These are phyloP conservation scores for Fusarium sp. DNA, from an alignment of 2,329 filamentous ascomycete genomes.

Conservation along the genomic window DNA sequence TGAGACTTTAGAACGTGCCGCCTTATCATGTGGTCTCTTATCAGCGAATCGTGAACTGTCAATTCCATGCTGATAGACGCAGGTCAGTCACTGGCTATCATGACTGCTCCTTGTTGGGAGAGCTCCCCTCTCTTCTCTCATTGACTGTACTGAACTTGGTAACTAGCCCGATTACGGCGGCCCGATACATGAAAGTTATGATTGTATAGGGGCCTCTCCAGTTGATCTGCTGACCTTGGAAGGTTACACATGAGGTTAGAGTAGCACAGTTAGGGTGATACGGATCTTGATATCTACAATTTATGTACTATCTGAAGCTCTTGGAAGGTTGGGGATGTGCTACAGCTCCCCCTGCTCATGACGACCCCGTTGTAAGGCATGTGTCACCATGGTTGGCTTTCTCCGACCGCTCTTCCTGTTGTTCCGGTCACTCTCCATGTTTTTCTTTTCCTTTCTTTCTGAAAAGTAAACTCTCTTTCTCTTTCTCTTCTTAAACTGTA, in stretches of 20 bases:
- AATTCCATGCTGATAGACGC: conserved; percentile 22
- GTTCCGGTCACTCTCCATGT: conserved; percentile 22
- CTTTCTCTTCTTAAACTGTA: neutral
- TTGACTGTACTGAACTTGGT: neutral
- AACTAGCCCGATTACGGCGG: conserved; percentile 26
- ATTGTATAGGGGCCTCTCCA: conserved; percentile 28
- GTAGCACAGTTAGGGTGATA: neutral
- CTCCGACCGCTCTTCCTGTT: conserved; percentile 34
- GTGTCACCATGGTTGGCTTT: conserved; percentile 28
- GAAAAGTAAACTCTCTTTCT: neutral
- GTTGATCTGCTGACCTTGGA: conserved; percentile 28
- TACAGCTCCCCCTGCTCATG: conserved; percentile 27
- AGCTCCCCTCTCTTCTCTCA: conserved; percentile 31
- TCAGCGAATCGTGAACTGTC: conserved; percentile 34
- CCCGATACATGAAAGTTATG: conserved; percentile 35
- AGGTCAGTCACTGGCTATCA: conserved; percentile 28
- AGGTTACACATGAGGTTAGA: conserved; percentile 29
- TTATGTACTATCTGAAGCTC: conserved; percentile 34
- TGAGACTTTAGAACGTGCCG: conserved; percentile 28
- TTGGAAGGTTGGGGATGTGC: conserved; percentile 11
- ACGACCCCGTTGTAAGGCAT: conserved; percentile 11
- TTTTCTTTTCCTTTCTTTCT: conserved; percentile 5
- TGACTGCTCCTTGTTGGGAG: conserved; percentile 35
- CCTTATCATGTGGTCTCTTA: conserved; percentile 42
- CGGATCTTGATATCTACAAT: conserved; percentile 27